Evolutionary conservation across 768 basidiomycete species (phyloP), one percentile per base, ranked within the genome.

Genomic region (Daedaleopsis sinensis): DNA sequence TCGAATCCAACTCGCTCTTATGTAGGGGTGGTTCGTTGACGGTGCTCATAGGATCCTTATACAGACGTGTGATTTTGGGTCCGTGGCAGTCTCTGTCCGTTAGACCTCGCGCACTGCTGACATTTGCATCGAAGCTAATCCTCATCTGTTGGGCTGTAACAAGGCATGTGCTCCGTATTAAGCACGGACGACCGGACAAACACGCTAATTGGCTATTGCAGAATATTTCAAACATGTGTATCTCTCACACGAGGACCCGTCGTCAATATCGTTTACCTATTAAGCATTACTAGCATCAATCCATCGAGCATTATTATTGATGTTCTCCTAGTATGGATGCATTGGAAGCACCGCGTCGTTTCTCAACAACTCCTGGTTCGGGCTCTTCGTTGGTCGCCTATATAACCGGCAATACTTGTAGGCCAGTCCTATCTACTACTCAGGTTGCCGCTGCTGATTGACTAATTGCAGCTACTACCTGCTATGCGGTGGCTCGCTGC

Each of bases 381-480:
- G 80, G 11, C 63, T 79, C 7, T 24, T 79, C 6, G 75, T 76
- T 6, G 82, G 81, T 5, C 70, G 72, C 8, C 73, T 77, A 7
- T 82, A 81, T 57, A 82, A 84, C 62, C 71, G 72, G 10, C 82
- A 82, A 36, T 82, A 82, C 62, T 84, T 82, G 59, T 67, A 74
- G 67, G 66, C 67, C 21, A 32, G 7, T 7, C 27, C 3, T 32
- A 32, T 32, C 27, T 32, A 32, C 27, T n/a, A n/a, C n/a, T n/a
- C n/a, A n/a, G n/a, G n/a, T n/a, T n/a, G n/a, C n/a, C n/a, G n/a
- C n/a, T n/a, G n/a, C n/a, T n/a, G n/a, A n/a, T n/a, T n/a, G 7
- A 32, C 27, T 3, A 32, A 32, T 32, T 7, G 27, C 27, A 59
- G 61, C 27, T 64, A 72, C 70, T 76, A 12, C 55, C 69, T 60